A percentile compares a stretch with the other conserved stretches of the same genome.
These are phyloP conservation scores for Fusarium scirpi DNA, from an alignment of 2,329 filamentous ascomycete species.

Conservation along the genomic window DNA sequence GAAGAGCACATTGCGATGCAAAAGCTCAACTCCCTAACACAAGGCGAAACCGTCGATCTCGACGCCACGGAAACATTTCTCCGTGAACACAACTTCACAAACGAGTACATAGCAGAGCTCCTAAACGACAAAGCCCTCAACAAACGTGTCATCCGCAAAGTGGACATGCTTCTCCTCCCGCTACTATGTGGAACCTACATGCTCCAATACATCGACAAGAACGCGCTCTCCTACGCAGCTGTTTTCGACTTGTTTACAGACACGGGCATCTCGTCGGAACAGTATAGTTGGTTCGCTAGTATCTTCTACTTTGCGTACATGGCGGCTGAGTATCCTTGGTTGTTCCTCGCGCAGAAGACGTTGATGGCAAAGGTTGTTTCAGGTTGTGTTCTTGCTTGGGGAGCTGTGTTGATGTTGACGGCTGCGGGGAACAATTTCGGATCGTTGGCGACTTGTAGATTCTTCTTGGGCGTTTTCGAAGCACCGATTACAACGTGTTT, in stretches of 20 bases:
- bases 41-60: conserved; percentile 32
- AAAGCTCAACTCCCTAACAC: conserved; percentile 30
- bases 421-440: conserved; percentile 57
- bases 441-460: conserved; percentile 57
- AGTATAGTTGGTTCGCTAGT: conserved; percentile 65
- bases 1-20: conserved; percentile 33
- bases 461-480: conserved; percentile 61
- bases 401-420: conserved; percentile 56
- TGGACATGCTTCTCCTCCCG: conserved; percentile 63
- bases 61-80: conserved; percentile 39
- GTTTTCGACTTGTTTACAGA: conserved; percentile 65
- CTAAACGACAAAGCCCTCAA: conserved; percentile 26
- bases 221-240: conserved; percentile 63
- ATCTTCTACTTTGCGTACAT: conserved; percentile 67
- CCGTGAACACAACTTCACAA: conserved; percentile 37
- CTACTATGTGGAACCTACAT: conserved; percentile 62
- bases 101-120: conserved; percentile 39
- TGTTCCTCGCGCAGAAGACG: conserved; percentile 52
- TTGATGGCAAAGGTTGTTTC: conserved; percentile 52
- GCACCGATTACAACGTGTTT: conserved; percentile 62
- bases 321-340: conserved; percentile 55
- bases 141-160: conserved; percentile 51
- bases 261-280: conserved; percentile 57
- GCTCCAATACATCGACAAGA: conserved; percentile 69
- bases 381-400: conserved; percentile 52